Conservation (phyloP, 2,329 filamentous ascomycete species). For the Fusarium papillatum region DNA sequence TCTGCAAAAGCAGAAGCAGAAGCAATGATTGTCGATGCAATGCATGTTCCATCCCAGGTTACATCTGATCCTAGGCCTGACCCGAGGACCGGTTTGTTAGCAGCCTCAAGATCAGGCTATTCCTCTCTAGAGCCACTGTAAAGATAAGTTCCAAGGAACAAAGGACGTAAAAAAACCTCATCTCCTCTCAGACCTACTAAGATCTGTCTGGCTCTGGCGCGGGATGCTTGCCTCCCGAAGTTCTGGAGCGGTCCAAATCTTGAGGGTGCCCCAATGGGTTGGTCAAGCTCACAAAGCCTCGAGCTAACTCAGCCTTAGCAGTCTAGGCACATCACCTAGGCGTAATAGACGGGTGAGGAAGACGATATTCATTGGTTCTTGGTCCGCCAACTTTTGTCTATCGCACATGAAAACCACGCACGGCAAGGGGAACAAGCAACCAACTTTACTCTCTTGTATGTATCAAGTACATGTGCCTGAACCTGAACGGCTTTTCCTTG, state of each 20-base stretch:
- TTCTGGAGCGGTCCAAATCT: constrained; percentile 42
- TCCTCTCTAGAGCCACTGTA: background rate
- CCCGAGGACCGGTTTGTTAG: constrained; percentile 16
- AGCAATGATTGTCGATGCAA: constrained; percentile 17
- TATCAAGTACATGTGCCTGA: constrained; percentile 27
- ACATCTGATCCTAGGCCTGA: background rate
- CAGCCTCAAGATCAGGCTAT: background rate
- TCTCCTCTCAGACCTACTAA: constrained; percentile 9
- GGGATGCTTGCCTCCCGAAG: constrained; percentile 21
- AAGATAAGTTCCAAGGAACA: constrained; percentile 1
- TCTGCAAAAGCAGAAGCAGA: background rate
- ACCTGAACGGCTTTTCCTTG: constrained; percentile 35
- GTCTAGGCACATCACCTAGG: constrained; percentile 8
- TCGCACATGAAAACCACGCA: constrained; percentile 15
- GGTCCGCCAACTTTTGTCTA: constrained; percentile 4
- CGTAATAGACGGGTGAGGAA: constrained; percentile 14
- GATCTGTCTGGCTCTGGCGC: constrained; percentile 3
- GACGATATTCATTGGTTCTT: constrained; percentile 22
- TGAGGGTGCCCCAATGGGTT: constrained; percentile 22
- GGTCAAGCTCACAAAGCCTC: constrained; percentile 25
- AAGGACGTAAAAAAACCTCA: constrained; percentile 18
- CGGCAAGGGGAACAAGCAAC: constrained; percentile 1
- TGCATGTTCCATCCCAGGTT: constrained; percentile 24
- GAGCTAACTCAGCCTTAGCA: constrained; percentile 27
- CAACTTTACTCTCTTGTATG: constrained; percentile 14